phyloP scores from a whole-genome alignment of 148 eudicot genomes.

The Dianthus caryophyllus region DNA sequence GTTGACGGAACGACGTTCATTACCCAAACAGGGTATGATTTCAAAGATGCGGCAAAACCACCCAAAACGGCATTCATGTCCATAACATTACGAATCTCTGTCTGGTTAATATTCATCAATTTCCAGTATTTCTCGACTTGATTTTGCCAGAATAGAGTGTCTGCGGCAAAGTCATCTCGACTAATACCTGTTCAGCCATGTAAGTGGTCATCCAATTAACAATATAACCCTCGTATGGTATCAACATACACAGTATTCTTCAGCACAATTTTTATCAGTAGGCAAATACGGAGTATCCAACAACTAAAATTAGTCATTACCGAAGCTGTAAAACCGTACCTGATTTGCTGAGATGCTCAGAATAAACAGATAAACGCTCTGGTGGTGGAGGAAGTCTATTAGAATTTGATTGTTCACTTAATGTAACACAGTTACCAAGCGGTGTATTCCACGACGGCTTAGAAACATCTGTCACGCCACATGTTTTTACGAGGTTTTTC shows the following conservation, averaged over 20 bases:
- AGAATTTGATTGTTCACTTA: conserved; percentile 30
- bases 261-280: background rate
- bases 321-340: conserved; percentile 37
- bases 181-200: conserved; percentile 43
- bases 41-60: conserved; percentile 85
- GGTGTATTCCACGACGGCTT: conserved; percentile 78
- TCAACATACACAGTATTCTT: background rate
- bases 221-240: background rate
- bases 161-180: conserved; percentile 48
- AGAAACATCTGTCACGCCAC: conserved; percentile 51
- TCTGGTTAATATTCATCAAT: conserved; percentile 61
- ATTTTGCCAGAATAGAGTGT: conserved; percentile 83
- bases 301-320: background rate
- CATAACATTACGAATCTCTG: conserved; percentile 80
- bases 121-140: conserved; percentile 91
- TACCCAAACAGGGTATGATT: conserved; percentile 90
- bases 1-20: conserved; percentile 88
- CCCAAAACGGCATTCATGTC: conserved; percentile 92
- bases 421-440: conserved; percentile 53
- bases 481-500: conserved; percentile 52
- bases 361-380: conserved; percentile 80
- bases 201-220: conserved; percentile 8
- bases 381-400: conserved; percentile 65
- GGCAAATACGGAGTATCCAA: background rate
- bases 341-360: conserved; percentile 47